phyloP scores from a whole-genome alignment of 2,329 filamentous ascomycete genomes.

The Aspergillus persii region DNA sequence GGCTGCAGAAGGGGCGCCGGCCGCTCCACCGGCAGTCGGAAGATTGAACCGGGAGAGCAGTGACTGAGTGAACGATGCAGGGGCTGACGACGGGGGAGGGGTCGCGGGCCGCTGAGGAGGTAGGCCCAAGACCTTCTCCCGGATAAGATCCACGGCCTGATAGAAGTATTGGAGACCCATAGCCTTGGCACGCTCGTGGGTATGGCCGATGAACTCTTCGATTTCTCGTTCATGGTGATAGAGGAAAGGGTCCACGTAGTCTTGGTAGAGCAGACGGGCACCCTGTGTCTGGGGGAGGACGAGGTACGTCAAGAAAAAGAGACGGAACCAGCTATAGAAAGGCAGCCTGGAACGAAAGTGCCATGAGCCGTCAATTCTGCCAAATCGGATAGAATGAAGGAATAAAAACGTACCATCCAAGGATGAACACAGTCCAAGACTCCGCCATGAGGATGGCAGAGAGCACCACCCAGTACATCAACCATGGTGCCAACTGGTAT shows the following conservation, averaged over 20 bases:
- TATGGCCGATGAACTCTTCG: constrained; percentile 80
- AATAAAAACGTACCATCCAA: constrained; percentile 63
- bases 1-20: constrained; percentile 47
- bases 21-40: constrained; percentile 54
- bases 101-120: constrained; percentile 57
- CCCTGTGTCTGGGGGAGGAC: constrained; percentile 98
- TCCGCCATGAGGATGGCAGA: constrained; percentile 78
- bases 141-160: constrained; percentile 67
- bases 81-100: constrained; percentile 42
- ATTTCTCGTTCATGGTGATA: constrained; percentile 82
- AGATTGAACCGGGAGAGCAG: constrained; percentile 85
- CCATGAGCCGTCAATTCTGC: neutral
- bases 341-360: constrained; percentile 66
- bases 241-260: constrained; percentile 84
- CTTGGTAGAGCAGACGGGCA: constrained; percentile 79
- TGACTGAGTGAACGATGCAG: constrained; percentile 67
- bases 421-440: constrained; percentile 82
- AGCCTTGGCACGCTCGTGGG: constrained; percentile 73
- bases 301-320: constrained; percentile 85
- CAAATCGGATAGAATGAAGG: neutral
- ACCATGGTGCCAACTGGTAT: constrained; percentile 88
- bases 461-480: constrained; percentile 98
- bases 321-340: constrained; percentile 88
- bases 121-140: constrained; percentile 75
- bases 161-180: constrained; percentile 76